Base-by-base conservation (phyloP, 176 grass and related monocot genomes). In the Bolboschoenus planiculmis region DNA sequence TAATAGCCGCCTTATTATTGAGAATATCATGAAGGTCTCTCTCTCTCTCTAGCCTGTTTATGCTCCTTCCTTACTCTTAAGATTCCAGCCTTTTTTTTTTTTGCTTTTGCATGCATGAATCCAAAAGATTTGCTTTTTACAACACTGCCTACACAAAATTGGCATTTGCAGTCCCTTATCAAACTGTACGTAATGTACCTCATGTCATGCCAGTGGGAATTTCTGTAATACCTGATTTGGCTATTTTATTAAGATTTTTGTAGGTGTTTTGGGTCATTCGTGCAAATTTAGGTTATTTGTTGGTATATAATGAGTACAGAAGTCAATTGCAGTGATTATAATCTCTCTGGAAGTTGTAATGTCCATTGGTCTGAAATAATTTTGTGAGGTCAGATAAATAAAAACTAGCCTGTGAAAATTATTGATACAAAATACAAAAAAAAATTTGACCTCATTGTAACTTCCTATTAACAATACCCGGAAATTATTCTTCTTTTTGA, bases 11-110 rank as follows among this genome's bases (percentile, higher is more conserved):
- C 96, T 98, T 53, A 98, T 98, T 72, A 98, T 98, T 57, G 96
- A 98, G 87, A 98, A 98, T 84, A 82, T 98, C 54, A 93, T 98
- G 96, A 95, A 98, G 96, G 96, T 98, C 58, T 68, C 48, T 63
- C 44, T 73, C 61, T 65, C 81, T 84, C 79, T 80, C 55, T 70
- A 62, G 35, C 54, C 27, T 30, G n/a, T 71, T 63, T 83, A 62
- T 72, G 15, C 37, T 44, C 36, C 36, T 53, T 72, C 48, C 11
- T 56, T 86, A 10, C 8, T 62, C 65, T 63, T 14, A 60, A 56
- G 47, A 78, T 85, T 39, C 35, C 50, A 53, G 50, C 14, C 24
- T 79, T 11, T 33, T n/a, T 8, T 27, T 13, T 75, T 14, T 46
- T 24, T 34, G 2, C 26, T 29, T 51, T 51, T 77, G 65, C 26